A percentile compares a stretch with the other conserved stretches of the same genome.
phyloP scores from a whole-genome alignment of 345 rosid species.

The Heritiera littoralis region DNA sequence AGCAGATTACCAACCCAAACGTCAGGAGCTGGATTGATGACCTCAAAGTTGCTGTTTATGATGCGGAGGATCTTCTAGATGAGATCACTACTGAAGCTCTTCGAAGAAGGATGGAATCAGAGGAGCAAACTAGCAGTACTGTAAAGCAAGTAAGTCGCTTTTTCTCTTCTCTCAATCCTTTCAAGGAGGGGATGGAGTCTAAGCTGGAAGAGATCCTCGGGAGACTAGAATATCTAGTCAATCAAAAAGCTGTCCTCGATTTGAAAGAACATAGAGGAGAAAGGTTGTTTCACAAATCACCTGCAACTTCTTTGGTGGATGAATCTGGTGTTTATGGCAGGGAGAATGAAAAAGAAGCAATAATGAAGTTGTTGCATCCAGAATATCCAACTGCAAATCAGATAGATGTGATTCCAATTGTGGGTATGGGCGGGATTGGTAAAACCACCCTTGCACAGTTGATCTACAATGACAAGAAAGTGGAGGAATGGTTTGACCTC shows the following conservation, averaged over 20 bases:
- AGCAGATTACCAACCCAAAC: conserved; percentile 13
- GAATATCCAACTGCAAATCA: background rate
- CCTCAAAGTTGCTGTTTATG: conserved; percentile 23
- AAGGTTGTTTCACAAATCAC: background rate
- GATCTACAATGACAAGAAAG: conserved; percentile 2
- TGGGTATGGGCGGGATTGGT: conserved; percentile 4
- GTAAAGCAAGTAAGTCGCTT: background rate
- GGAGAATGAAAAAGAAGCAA: background rate
- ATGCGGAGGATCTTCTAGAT: conserved; percentile 13
- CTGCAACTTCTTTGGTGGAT: conserved; percentile 23
- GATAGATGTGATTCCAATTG: conserved; percentile 17
- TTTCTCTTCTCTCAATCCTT: background rate
- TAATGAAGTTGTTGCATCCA: background rate
- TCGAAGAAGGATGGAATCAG: background rate
- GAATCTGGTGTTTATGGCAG: conserved; percentile 13
- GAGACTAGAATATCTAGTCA: background rate
- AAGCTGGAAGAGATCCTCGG: background rate
- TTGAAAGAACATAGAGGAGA: background rate
- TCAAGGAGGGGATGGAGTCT: background rate
- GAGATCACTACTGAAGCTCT: no score
- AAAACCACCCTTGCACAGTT: background rate
- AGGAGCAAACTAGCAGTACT: background rate
- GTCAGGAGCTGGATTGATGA: conserved; percentile 21
- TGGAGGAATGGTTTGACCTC: conserved; percentile 23
- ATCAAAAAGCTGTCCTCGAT: no score